Base-by-base conservation (phyloP, 2,329 filamentous ascomycete species). In the Leptographium flavum region DNA sequence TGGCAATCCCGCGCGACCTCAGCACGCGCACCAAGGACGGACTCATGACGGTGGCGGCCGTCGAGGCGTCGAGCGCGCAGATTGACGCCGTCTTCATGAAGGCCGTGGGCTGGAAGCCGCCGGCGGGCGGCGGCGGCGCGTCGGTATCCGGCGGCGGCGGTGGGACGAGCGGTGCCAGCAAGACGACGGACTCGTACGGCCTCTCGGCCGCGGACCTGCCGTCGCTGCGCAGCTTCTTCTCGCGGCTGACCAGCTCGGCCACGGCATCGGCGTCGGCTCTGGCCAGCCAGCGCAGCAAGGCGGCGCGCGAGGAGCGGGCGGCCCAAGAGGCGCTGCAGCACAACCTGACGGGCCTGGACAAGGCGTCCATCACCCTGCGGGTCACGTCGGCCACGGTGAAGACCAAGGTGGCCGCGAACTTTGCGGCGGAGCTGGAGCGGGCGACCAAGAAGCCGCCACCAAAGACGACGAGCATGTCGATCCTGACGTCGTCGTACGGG, bases 371-470 rank as follows among this genome's bases (percentile, higher is more conserved):
- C 28, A 96, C 94, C 59, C 68, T 98, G 19, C 76, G 87, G 41
- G 83, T 94, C 19, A 94, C 84, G 39, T 88, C 87, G 9, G 88
- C 90, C 27, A 75, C 76, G 39, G 79, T 96, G 28, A 74, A 78
- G 54, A 94, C 88, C 0, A 83, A 75, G 39, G 79, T 95, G 1
- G 69, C 75, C 19, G 65, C 74, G 27, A 76, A 71, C 33, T 87
- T 96, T 55, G 79, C 87, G 3, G 73, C 80, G 1, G 93, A 98
- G 59, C 74, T 98, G 11, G 87, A 96, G 64, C 78, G 93, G 49
- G 92, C 93, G 15, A 98, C 93, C 1, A 95, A 96, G 64, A 98
- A 98, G 57, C 86, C 88, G 3, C 92, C 93, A 1, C 92, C 92
- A 1, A 94, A 87, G 58, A 74, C 74, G 11, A 93, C 92, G 0